These are phyloP conservation scores for Ambrosia trifida DNA, from an alignment of 129 eudicot genomes.

Conservation along the genomic window DNA sequence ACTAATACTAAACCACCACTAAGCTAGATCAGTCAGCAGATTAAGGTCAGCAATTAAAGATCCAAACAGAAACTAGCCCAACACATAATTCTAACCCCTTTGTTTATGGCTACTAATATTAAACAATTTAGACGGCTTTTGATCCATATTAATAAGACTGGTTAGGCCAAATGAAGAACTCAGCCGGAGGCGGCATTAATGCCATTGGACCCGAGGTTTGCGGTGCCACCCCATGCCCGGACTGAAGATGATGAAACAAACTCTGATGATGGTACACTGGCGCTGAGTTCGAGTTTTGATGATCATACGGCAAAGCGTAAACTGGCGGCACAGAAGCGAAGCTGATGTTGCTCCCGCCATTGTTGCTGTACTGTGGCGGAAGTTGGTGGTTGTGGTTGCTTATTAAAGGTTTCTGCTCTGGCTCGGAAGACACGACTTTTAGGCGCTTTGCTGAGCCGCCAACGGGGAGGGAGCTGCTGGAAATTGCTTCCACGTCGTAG, in stretches of 20 bases:
- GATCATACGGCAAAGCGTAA: slow-evolving; percentile 61
- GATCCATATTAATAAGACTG: slow-evolving; percentile 50
- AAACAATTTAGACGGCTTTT: neutral
- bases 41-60: slow-evolving; percentile 36
- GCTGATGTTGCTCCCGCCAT: slow-evolving; percentile 54
- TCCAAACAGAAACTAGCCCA: slow-evolving; percentile 21
- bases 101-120: slow-evolving; percentile 8
- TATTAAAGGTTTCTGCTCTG: slow-evolving; percentile 52
- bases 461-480: slow-evolving; percentile 79
- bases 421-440: slow-evolving; percentile 56
- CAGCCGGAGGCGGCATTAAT: slow-evolving; percentile 53
- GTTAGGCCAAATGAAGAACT: slow-evolving; percentile 88
- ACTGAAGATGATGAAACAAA: slow-evolving; percentile 61
- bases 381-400: slow-evolving; percentile 40
- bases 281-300: slow-evolving; percentile 33
- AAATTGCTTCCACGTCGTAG: slow-evolving; percentile 86
- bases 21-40: slow-evolving; percentile 34
- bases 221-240: slow-evolving; percentile 30
- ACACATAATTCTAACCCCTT: slow-evolving; percentile 2
- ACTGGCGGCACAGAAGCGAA: slow-evolving; percentile 53
- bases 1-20: slow-evolving; percentile 25
- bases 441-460: slow-evolving; percentile 90
- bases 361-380: slow-evolving; percentile 43
- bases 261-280: slow-evolving; percentile 60
- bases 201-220: slow-evolving; percentile 53